These are phyloP conservation scores for Datura wrightii DNA, from an alignment of 257 asterid species.

Conservation along the genomic window DNA sequence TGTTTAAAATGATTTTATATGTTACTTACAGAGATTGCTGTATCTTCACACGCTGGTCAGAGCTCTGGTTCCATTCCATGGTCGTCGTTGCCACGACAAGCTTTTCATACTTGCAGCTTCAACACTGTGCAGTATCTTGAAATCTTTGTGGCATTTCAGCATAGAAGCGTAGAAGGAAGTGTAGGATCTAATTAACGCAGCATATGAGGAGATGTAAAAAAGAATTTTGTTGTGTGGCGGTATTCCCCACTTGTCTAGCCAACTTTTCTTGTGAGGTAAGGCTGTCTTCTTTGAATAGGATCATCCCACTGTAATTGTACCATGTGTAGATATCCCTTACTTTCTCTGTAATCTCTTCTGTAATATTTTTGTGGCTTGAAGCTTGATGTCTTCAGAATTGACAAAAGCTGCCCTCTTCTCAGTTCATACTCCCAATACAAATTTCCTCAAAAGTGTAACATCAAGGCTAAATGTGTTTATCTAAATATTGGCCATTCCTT, in stretches of 20 bases:
- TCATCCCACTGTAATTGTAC: not conserved
- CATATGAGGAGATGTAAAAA: not conserved
- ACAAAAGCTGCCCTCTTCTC: not conserved
- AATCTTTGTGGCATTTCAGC: not conserved
- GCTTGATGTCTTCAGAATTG: not conserved
- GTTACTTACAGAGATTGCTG: not conserved
- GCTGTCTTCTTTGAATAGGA: not conserved
- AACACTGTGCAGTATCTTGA: not conserved
- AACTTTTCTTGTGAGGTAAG: constrained; percentile 12
- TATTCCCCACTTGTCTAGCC: not conserved
- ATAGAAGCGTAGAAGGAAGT: not conserved
- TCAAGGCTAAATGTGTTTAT: not conserved
- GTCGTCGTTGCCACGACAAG: constrained; percentile 3
- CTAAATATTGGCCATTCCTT: not conserved
- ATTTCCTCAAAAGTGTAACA: constrained; percentile 9
- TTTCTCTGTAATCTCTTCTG: not conserved
- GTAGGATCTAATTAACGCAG: not conserved
- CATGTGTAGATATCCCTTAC: constrained; percentile 1
- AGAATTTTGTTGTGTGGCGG: not conserved
- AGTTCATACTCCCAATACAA: not conserved
- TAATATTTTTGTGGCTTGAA: constrained; percentile 8
- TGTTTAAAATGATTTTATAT: constrained; percentile 10
- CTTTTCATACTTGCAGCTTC: not conserved
- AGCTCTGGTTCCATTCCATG: constrained; percentile 5
- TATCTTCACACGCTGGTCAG: constrained; percentile 9